Conservation (phyloP, 306 rosid genomes). For the Benincasa hispida region DNA sequence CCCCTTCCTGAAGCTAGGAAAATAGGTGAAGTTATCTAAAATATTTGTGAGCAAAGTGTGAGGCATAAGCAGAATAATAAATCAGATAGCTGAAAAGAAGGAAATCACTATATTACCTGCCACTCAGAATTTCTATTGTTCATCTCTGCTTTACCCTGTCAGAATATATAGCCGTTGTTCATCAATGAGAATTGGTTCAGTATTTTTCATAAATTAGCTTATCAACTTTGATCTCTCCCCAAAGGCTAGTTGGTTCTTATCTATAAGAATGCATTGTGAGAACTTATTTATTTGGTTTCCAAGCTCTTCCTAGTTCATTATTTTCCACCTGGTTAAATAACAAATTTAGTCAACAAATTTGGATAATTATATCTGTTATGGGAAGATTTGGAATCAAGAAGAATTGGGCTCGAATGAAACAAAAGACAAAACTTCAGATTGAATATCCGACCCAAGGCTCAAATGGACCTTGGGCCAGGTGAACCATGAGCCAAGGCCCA, state of each 20-base stretch:
- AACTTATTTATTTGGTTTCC: too few relatives aligned
- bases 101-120: conserved; percentile 23
- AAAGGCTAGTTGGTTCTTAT: background rate
- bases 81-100: background rate
- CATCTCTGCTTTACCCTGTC: conserved; percentile 38
- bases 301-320: too few relatives aligned
- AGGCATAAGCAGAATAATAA: background rate
- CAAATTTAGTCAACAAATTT: too few relatives aligned
- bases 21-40: conserved; percentile 5
- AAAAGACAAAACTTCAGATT: too few relatives aligned
- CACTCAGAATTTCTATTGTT: conserved; percentile 15
- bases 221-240: background rate
- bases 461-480: too few relatives aligned
- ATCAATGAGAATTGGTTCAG: background rate
- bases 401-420: too few relatives aligned
- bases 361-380: too few relatives aligned
- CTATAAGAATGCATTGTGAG: too few relatives aligned
- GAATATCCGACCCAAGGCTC: too few relatives aligned
- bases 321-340: too few relatives aligned
- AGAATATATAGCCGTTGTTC: background rate
- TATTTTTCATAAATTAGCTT: background rate
- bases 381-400: too few relatives aligned
- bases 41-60: conserved; percentile 3
- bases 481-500: too few relatives aligned
- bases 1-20: conserved; percentile 37